Base-by-base conservation (phyloP, 305 asterid species). In the Caryopteris hybrid region DNA sequence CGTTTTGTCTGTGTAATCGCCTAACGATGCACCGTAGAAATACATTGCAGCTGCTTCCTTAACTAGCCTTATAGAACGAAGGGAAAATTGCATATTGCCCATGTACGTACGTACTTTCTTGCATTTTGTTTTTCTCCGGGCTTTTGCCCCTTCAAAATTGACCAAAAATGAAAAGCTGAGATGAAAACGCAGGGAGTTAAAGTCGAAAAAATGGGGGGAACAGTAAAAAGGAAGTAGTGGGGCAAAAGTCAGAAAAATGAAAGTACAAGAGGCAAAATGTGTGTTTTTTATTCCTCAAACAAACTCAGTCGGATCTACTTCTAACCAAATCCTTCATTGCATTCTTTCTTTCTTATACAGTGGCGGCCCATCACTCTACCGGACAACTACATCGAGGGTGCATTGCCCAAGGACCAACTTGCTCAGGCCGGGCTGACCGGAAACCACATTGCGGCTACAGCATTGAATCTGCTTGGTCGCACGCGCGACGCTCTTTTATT, bases 311-410 rank as follows among this genome's bases (percentile, higher is more conserved):
- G 60, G 14, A 6, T 33, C 5, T 8, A 0, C 13, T 46, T 38
- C 55, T 52, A 5, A 27, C 45, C 22, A 27, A 27, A 11, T 5
- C 14, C n/a, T 61, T 12, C 5, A 5, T n/a, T 48, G 5, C 11
- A 5, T 58, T 2, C 1, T 33, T 12, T 0, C 6, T 38, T 60
- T 39, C 5, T 45, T 76, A 45, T n/a, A 12, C 83, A 93, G 99
- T 90, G 99, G 99, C 88, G 97, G 18, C 97, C 99, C 23, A 81
- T 93, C 63, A 82, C 91, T 20, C 82, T 90, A 34, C 99, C 99
- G 0, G 95, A 93, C 75, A 80, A 79, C 82, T 93, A 93, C 72
- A 83, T 90, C 0, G 97, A 93, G 79, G 82, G 81, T 36, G 95
- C 91, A 36, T 66, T 75, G 18, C 89, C 94, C 0, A 63, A 73